Conservation (phyloP, 1,139 yeast genomes). For the Protomyces lactucae-debilis region DNA sequence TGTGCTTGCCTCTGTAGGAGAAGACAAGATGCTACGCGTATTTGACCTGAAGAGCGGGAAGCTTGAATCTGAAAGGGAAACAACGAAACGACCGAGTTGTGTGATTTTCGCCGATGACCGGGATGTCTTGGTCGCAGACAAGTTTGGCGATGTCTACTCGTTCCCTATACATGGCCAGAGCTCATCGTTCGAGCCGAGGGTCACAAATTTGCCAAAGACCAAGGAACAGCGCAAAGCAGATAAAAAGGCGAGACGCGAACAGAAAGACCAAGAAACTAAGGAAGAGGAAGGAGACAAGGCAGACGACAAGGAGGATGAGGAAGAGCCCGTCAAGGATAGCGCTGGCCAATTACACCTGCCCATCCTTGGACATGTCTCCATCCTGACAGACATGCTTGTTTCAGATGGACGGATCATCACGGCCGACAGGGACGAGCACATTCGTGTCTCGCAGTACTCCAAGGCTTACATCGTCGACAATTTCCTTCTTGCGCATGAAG, state of each 20-base stretch:
- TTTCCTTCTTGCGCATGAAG: slow-evolving; percentile 82
- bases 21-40: slow-evolving; percentile 25
- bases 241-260: slow-evolving; percentile 33
- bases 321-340: neutral
- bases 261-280: slow-evolving; percentile 33
- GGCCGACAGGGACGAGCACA: slow-evolving; percentile 94
- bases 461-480: slow-evolving; percentile 69
- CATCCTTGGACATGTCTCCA: slow-evolving; percentile 89
- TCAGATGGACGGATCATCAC: slow-evolving; percentile 56
- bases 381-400: slow-evolving; percentile 72
- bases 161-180: slow-evolving; percentile 36
- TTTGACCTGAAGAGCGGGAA: slow-evolving; percentile 25
- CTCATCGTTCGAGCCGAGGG: neutral
- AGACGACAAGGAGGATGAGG: slow-evolving; percentile 29
- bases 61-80: slow-evolving; percentile 45
- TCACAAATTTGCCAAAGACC: slow-evolving; percentile 37
- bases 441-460: slow-evolving; percentile 79
- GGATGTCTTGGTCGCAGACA: slow-evolving; percentile 75
- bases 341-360: slow-evolving; percentile 49
- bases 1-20: slow-evolving; percentile 16
- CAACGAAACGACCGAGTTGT: slow-evolving; percentile 86
- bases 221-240: slow-evolving; percentile 29
- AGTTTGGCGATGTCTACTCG: slow-evolving; percentile 89
- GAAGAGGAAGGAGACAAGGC: neutral
- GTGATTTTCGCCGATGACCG: slow-evolving; percentile 52